phyloP scores from a whole-genome alignment of 768 basidiomycete genomes.

The Lyophyllum semitale region DNA sequence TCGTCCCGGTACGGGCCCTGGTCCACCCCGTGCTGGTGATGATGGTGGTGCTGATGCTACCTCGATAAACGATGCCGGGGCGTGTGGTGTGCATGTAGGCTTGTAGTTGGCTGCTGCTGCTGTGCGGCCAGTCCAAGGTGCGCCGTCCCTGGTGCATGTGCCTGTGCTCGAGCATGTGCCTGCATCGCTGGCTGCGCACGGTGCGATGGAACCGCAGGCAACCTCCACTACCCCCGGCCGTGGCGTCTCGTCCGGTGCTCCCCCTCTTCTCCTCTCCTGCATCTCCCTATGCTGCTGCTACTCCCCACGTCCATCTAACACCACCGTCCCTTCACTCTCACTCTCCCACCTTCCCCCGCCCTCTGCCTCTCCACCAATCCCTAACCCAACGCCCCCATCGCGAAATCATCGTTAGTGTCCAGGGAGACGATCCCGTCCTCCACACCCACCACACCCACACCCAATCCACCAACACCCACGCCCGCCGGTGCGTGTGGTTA shows the following conservation, averaged over 20 bases:
- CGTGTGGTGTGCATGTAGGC: constrained; percentile 2
- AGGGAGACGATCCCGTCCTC: constrained; percentile 78
- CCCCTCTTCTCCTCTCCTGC: constrained; percentile 21
- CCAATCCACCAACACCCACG: constrained; percentile 30
- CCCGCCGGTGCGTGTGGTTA: constrained; percentile 29
- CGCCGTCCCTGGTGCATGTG: not conserved
- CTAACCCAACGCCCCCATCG: constrained; percentile 64
- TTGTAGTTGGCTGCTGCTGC: constrained; percentile 16
- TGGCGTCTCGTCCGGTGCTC: constrained; percentile 57
- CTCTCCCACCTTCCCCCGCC: constrained; percentile 16
- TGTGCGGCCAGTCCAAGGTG: constrained; percentile 10
- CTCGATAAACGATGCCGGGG: constrained; percentile 3
- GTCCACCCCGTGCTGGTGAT: constrained; percentile 14
- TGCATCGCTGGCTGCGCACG: too few species aligned
- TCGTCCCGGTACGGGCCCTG: constrained; percentile 88
- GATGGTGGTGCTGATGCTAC: constrained; percentile 21
- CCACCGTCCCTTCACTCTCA: constrained; percentile 22
- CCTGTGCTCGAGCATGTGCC: not conserved
- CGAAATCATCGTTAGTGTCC: constrained; percentile 85
- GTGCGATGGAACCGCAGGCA: too few species aligned
- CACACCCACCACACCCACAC: constrained; percentile 43
- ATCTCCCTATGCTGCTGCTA: constrained; percentile 23
- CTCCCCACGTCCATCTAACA: constrained; percentile 23
- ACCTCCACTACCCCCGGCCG: constrained; percentile 57
- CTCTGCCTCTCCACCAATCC: not conserved